Evolutionary conservation across 2,329 filamentous ascomycete genomes (phyloP).

Genomic region (Monosporascus sp.): DNA sequence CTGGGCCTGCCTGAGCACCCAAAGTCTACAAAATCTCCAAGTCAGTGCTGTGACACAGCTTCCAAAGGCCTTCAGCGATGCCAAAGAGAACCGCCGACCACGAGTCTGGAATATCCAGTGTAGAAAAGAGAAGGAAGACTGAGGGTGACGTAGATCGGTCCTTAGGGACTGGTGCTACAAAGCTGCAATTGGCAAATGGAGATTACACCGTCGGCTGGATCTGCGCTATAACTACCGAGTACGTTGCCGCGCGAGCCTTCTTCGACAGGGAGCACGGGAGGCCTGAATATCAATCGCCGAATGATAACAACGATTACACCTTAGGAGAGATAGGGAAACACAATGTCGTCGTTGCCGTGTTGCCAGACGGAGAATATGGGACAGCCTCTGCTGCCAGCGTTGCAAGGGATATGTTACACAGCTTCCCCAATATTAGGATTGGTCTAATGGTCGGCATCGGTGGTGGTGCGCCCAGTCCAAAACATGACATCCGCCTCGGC

Average conservation of each 20-base stretch:
- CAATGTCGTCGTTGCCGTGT: constrained; percentile 17
- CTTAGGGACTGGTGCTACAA: too few relatives aligned
- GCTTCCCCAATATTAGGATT: constrained; percentile 30
- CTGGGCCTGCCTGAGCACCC: too few relatives aligned
- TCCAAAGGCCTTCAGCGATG: too few relatives aligned
- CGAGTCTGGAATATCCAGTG: too few relatives aligned
- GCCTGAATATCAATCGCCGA: background rate
- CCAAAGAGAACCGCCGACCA: too few relatives aligned
- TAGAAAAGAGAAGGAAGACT: too few relatives aligned
- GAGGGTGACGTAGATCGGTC: too few relatives aligned
- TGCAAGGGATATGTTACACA: constrained; percentile 23
- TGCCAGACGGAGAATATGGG: constrained; percentile 24
- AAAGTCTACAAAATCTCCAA: too few relatives aligned
- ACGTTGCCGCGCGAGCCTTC: constrained; percentile 13
- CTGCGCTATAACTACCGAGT: constrained; percentile 14
- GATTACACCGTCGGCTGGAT: constrained; percentile 18
- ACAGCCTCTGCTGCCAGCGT: constrained; percentile 27
- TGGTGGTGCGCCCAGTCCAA: constrained; percentile 13
- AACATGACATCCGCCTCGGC: constrained; percentile 15
- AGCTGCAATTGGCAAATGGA: background rate
- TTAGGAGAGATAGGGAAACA: constrained; percentile 15
- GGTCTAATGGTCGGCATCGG: constrained; percentile 40
- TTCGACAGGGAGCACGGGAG: constrained; percentile 12
- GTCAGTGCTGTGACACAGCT: too few relatives aligned
- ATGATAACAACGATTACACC: constrained; percentile 12